These are phyloP conservation scores for Pythium phragmitis DNA, from an alignment of 352 stramenopile species.

Conservation along the genomic window DNA sequence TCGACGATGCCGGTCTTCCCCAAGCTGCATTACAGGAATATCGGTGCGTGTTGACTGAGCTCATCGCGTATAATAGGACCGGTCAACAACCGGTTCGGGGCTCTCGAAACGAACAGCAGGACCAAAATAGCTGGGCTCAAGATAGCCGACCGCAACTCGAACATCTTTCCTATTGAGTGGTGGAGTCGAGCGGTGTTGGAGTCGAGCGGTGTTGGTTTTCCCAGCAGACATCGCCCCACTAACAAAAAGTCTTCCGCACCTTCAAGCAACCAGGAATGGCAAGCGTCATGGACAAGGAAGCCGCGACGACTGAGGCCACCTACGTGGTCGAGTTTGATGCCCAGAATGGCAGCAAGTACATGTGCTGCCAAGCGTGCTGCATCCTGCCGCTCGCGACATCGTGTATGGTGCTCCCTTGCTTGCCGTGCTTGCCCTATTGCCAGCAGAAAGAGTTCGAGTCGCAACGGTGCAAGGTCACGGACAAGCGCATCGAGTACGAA, in stretches of 20 bases:
- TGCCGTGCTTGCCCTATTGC: conserved; percentile 19
- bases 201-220: too few relatives aligned
- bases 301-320: background rate
- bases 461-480: conserved; percentile 23
- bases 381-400: conserved; percentile 6
- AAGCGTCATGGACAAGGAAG: conserved; percentile 8
- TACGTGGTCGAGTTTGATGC: conserved; percentile 12
- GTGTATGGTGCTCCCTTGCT: conserved; percentile 13
- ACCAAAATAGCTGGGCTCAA: too few relatives aligned
- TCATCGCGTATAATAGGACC: too few relatives aligned
- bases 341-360: conserved; percentile 2
- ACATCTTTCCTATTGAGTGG: too few relatives aligned
- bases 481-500: conserved; percentile 24
- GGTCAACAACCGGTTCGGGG: too few relatives aligned
- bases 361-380: conserved; percentile 10
- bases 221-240: too few relatives aligned
- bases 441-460: conserved; percentile 19
- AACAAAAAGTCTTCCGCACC: conserved; percentile 5
- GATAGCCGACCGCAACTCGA: too few relatives aligned
- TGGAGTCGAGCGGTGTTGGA: too few relatives aligned
- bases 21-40: too few relatives aligned
- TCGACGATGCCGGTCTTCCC: too few relatives aligned
- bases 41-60: too few relatives aligned
- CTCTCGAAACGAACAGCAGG: too few relatives aligned
- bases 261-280: background rate